phyloP scores from a whole-genome alignment of 1,284 basidiomycete species.

The Cystobasidium sp. region DNA sequence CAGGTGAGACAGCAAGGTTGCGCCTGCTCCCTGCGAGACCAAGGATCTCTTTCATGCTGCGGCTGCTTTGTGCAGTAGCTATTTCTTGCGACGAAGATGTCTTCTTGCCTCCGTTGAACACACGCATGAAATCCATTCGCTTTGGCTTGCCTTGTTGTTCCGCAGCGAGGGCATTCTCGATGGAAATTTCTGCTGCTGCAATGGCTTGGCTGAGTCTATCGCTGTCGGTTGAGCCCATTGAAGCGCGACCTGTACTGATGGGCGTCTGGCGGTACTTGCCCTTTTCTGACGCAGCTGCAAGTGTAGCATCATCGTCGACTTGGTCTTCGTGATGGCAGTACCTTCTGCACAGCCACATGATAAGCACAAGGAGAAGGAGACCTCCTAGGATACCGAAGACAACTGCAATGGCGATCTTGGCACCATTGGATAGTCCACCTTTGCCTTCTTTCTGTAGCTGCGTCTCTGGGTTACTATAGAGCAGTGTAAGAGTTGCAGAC shows the following conservation, averaged over 20 bases:
- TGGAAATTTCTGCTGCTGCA: constrained; percentile 23
- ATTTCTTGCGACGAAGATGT: constrained; percentile 35
- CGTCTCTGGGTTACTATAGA: constrained; percentile 24
- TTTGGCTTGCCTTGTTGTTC: constrained; percentile 32
- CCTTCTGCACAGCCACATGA: constrained; percentile 47
- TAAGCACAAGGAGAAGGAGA: constrained; percentile 46
- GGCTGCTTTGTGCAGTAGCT: constrained; percentile 22
- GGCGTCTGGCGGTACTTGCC: constrained; percentile 16
- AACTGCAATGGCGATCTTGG: constrained; percentile 50
- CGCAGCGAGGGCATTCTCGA: constrained; percentile 19
- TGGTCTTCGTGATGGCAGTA: constrained; percentile 36
- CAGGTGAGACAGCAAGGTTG: not conserved
- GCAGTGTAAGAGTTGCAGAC: constrained; percentile 35
- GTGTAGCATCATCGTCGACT: constrained; percentile 38
- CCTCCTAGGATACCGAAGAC: constrained; percentile 49
- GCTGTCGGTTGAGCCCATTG: constrained; percentile 29
- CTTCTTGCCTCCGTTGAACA: constrained; percentile 42
- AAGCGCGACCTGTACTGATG: constrained; percentile 18
- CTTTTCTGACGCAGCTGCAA: constrained; percentile 35
- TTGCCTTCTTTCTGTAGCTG: constrained; percentile 21
- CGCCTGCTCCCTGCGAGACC: constrained; percentile 18
- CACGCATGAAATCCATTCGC: constrained; percentile 49
- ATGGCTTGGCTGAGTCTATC: constrained; percentile 33
- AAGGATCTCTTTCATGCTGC: constrained; percentile 39
- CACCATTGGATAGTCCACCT: constrained; percentile 45